Percentiles rank a stretch among this genome's conserved stretches.
Conservation (phyloP, 2,329 filamentous ascomycete species). For the Capronia epimyces region DNA sequence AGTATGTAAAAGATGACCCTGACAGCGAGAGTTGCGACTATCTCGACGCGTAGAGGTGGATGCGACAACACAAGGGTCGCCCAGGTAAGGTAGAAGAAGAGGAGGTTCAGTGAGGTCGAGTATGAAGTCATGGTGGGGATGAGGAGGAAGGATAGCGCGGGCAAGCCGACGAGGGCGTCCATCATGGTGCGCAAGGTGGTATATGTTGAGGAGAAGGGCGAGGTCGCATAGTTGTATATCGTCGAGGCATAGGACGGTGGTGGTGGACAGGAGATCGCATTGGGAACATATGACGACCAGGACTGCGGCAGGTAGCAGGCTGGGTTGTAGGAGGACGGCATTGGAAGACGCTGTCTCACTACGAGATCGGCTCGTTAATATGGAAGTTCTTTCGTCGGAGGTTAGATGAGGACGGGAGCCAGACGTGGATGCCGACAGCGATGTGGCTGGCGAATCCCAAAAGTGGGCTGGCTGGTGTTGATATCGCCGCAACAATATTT, state of each 20-base stretch:
- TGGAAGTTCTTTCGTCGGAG: too few relatives aligned
- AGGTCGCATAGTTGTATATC: slow-evolving; percentile 25
- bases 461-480: not conserved
- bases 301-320: slow-evolving; percentile 27
- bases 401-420: too few relatives aligned
- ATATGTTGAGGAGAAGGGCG: slow-evolving; percentile 26
- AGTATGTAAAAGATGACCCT: slow-evolving; percentile 66
- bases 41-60: slow-evolving; percentile 66
- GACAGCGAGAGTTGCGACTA: slow-evolving; percentile 63
- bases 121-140: slow-evolving; percentile 61
- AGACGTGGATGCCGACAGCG: not conserved
- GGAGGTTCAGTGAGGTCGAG: slow-evolving; percentile 72
- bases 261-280: slow-evolving; percentile 26
- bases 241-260: slow-evolving; percentile 23
- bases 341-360: slow-evolving; percentile 2
- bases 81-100: slow-evolving; percentile 92
- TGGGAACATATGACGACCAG: slow-evolving; percentile 23
- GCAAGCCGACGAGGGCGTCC: slow-evolving; percentile 66
- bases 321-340: slow-evolving; percentile 23
- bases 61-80: slow-evolving; percentile 74
- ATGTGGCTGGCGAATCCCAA: not conserved
- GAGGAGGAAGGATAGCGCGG: slow-evolving; percentile 63
- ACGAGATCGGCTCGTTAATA: not conserved
- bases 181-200: slow-evolving; percentile 35
- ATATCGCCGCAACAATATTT: not conserved